Percentiles rank a stretch among this genome's conserved stretches.
Conservation (phyloP, 2,329 filamentous ascomycete genomes). For the Didymella exigua region DNA sequence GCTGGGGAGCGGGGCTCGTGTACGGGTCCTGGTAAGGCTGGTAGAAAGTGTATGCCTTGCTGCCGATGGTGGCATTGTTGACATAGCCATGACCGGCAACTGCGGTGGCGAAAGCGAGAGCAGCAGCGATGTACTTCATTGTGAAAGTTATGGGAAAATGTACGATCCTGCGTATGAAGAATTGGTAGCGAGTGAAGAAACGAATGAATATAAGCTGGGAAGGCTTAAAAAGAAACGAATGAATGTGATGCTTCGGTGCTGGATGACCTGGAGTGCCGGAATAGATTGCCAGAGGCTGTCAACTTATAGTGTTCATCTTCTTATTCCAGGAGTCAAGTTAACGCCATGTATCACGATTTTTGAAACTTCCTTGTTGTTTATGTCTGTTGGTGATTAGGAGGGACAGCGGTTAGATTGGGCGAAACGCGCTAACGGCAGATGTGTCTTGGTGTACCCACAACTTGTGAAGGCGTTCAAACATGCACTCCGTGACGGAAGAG, state of each 20-base stretch:
- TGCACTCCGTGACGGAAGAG: conserved; percentile 4
- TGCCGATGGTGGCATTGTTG: conserved; percentile 43
- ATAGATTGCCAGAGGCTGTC: conserved; percentile 25
- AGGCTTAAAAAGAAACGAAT: conserved; percentile 23
- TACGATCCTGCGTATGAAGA: conserved; percentile 16
- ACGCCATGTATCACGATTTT: conserved; percentile 22
- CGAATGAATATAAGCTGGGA: conserved; percentile 20
- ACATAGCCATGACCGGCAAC: conserved; percentile 46
- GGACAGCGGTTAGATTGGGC: conserved; percentile 39
- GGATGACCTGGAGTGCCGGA: conserved; percentile 22
- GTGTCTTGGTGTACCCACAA: conserved; percentile 4
- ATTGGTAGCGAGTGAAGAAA: conserved; percentile 13
- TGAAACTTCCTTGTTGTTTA: conserved; percentile 27
- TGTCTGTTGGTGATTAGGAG: conserved; percentile 34
- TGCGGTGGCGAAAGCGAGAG: conserved; percentile 35
- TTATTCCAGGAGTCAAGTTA: conserved; percentile 25
- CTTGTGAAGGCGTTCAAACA: background rate
- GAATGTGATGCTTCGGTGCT: conserved; percentile 26
- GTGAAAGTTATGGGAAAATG: conserved; percentile 16
- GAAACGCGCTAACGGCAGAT: conserved; percentile 33
- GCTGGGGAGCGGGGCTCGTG: conserved; percentile 47
- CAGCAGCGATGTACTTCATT: conserved; percentile 43
- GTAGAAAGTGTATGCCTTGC: conserved; percentile 42
- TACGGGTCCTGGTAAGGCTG: conserved; percentile 46
- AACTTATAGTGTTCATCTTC: conserved; percentile 28